These are phyloP conservation scores for Lophiotrema nucula DNA, from an alignment of 495 filamentous ascomycete species.

Conservation along the genomic window DNA sequence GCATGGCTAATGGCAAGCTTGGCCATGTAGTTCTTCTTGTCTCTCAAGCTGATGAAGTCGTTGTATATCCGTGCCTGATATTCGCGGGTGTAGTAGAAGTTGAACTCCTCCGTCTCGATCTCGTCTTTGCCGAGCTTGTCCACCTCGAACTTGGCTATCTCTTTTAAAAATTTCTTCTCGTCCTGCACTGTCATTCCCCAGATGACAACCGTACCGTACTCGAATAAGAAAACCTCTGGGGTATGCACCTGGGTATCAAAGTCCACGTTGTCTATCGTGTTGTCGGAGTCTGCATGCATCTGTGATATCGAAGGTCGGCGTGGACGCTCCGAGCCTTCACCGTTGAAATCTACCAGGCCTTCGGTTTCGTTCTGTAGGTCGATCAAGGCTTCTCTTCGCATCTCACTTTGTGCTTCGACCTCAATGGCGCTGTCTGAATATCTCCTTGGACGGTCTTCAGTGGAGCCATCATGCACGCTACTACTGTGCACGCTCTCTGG, in stretches of 20 bases:
- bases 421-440: slow-evolving; percentile 47
- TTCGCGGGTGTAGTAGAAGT: slow-evolving; percentile 96
- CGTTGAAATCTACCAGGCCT: slow-evolving; percentile 1
- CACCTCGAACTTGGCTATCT: slow-evolving; percentile 90
- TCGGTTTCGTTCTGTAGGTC: slow-evolving; percentile 36
- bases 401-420: slow-evolving; percentile 40
- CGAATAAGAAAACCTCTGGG: slow-evolving; percentile 91
- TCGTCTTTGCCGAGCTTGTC: slow-evolving; percentile 87
- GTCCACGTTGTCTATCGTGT: slow-evolving; percentile 39
- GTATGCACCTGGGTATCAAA: slow-evolving; percentile 81
- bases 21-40: slow-evolving; percentile 94
- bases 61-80: slow-evolving; percentile 99
- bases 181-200: slow-evolving; percentile 92
- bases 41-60: slow-evolving; percentile 91
- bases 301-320: not conserved
- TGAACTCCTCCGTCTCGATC: slow-evolving; percentile 94
- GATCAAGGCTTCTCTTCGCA: slow-evolving; percentile 44
- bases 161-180: slow-evolving; percentile 84
- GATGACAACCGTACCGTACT: slow-evolving; percentile 99
- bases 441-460: slow-evolving; percentile 44
- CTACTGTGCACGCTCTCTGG: slow-evolving; percentile 14
- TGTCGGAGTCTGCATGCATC: slow-evolving; percentile 19
- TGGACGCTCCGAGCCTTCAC: not conserved
- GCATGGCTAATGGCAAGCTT: slow-evolving; percentile 97
- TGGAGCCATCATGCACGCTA: slow-evolving; percentile 37